A percentile compares a stretch with the other conserved stretches of the same genome.
These are phyloP conservation scores for Chaetoceros tenuissimus DNA, from an alignment of 108 stramenopile species.

Conservation along the genomic window DNA sequence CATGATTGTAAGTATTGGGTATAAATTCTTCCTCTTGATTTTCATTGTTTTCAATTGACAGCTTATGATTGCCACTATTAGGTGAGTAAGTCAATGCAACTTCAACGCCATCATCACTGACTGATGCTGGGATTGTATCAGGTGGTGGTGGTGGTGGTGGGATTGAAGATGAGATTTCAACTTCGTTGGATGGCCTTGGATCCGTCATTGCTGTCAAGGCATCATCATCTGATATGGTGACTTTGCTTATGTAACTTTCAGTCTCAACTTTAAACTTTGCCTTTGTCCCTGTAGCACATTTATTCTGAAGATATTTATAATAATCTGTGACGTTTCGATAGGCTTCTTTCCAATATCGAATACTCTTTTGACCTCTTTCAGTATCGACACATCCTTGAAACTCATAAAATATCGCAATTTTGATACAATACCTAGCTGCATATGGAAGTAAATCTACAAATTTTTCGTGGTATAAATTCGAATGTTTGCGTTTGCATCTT, in stretches of 20 bases:
- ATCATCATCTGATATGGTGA: neutral
- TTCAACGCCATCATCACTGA: neutral
- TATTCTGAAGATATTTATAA: conserved; percentile 24
- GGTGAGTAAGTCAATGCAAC: neutral
- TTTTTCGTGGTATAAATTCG: conserved; percentile 12
- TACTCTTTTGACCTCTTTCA: conserved; percentile 32
- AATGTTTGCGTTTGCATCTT: conserved; percentile 31
- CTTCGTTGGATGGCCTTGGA: neutral
- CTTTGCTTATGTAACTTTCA: neutral
- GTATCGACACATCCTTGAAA: conserved; percentile 19
- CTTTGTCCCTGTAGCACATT: neutral
- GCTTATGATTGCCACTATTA: neutral
- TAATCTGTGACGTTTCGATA: conserved; percentile 34
- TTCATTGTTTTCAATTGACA: neutral
- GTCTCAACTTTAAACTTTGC: neutral
- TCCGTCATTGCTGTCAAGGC: neutral
- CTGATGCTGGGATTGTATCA: neutral
- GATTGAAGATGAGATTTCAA: neutral
- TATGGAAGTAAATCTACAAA: conserved; percentile 27
- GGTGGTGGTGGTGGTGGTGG: neutral
- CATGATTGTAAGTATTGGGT: neutral
- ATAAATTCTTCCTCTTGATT: neutral
- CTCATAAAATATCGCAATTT: conserved; percentile 55
- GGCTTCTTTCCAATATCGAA: conserved; percentile 39
- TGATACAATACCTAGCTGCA: conserved; percentile 53